Evolutionary conservation across 257 asterid species (phyloP), one percentile per base, ranked within the genome.

Genomic region (Sherardia arvensis): DNA sequence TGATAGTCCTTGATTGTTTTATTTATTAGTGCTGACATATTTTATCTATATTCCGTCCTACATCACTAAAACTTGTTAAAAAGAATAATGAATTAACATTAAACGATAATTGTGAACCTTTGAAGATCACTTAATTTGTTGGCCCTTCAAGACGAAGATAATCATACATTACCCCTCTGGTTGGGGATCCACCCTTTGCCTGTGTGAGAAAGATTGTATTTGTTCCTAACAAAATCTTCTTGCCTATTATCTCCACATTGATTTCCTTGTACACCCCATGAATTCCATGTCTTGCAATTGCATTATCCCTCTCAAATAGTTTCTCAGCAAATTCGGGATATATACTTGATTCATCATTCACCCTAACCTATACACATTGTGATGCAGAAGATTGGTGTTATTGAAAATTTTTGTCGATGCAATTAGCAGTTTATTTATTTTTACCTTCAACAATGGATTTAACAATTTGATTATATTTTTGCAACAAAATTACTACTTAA

Each of bases 201-300:
- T 87, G 96, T 67, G 32, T 72, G 3, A 87, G 78, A 72, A 75
- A 87, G 2, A 90, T 67, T 1, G 68, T 68, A 48, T 87, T 90
- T 47, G 53, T 71, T 53, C 96, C 95, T 1, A 58, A 12, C 0
- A 54, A 57, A 21, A 90, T 81, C 26, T 62, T 69, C 21, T 17
- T 64, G 15, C 91, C 93, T 1, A 74, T 17, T 49, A 90, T 40
- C 3, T 38, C 56, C 2, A 84, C 69, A 22, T 60, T 69, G 56
- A 74, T 82, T 6, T 70, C 23, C 58, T 66, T 71, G 23, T 90
- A 85, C 32, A 70, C 61, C 21, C 97, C 97, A 60, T 90, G 96
- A 53, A 77, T 82, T 18, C 96, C 97, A 69, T 90, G 97, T 36
- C 97, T 82, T 10, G 96, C 96, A 14, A 90, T 90, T 2, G 80